A percentile compares a stretch with the other conserved stretches of the same genome.
These are phyloP conservation scores for Tetraselmis chui DNA, from an alignment of 139 green algal species.

Conservation along the genomic window DNA sequence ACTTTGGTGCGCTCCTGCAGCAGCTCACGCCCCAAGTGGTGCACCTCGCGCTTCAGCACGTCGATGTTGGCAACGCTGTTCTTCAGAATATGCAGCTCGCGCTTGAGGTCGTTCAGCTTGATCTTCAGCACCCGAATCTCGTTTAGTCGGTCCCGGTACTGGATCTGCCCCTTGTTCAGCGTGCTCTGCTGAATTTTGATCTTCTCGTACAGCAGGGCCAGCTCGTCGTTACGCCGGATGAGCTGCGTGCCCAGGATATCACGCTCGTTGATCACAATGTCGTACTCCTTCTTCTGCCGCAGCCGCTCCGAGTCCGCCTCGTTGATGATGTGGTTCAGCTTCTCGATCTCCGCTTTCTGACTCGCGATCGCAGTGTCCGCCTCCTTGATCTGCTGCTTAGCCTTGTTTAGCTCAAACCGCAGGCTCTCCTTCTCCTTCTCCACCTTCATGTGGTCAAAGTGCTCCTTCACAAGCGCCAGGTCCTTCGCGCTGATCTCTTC, in stretches of 20 bases:
- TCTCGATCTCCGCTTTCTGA: slow-evolving; percentile 66
- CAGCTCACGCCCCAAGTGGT: slow-evolving; percentile 72
- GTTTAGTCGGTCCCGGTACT: slow-evolving; percentile 82
- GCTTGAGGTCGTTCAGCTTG: slow-evolving; percentile 71
- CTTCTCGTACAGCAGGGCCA: slow-evolving; percentile 91
- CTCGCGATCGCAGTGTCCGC: slow-evolving; percentile 56
- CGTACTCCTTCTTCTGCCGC: slow-evolving; percentile 81
- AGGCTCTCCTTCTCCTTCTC: slow-evolving; percentile 86
- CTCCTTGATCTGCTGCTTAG: slow-evolving; percentile 69
- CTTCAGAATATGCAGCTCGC: slow-evolving; percentile 76
- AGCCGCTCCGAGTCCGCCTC: slow-evolving; percentile 72
- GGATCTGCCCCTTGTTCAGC: slow-evolving; percentile 73
- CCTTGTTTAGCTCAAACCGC: slow-evolving; percentile 73
- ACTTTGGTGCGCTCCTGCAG: slow-evolving; percentile 68
- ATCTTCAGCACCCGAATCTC: slow-evolving; percentile 86
- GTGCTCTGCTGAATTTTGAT: slow-evolving; percentile 86
- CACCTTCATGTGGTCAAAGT: slow-evolving; percentile 89
- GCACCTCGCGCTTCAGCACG: slow-evolving; percentile 84
- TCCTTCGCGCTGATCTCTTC: slow-evolving; percentile 81
- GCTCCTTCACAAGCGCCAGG: slow-evolving; percentile 73
- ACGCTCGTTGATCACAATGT: slow-evolving; percentile 78
- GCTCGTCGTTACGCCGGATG: slow-evolving; percentile 85
- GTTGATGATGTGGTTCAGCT: slow-evolving; percentile 79
- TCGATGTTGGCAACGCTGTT: slow-evolving; percentile 72
- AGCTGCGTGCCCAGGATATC: slow-evolving; percentile 76